Percentiles rank a stretch among this genome's conserved stretches.
Evolutionary conservation across 208 protist genomes (phyloP).

Genomic region (Leishmania arabica): DNA sequence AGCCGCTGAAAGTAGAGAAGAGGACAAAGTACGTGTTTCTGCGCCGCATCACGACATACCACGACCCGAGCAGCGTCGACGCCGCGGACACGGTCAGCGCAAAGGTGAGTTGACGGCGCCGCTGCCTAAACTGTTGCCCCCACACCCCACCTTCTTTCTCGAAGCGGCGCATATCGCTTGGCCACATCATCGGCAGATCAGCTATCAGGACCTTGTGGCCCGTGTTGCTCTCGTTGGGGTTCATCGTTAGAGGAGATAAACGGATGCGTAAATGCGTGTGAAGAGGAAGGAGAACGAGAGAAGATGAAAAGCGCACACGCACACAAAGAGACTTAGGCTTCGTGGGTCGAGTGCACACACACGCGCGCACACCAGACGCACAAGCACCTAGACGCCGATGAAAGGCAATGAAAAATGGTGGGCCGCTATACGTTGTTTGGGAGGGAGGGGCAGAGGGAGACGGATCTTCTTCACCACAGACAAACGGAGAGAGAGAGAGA

Average conservation of each 20-base stretch:
- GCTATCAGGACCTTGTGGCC: conserved; percentile 70
- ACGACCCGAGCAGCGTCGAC: conserved; percentile 56
- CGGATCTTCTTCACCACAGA: background rate
- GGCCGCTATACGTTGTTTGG: background rate
- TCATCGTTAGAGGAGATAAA: conserved; percentile 13
- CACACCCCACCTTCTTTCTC: conserved; percentile 86
- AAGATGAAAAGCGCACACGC: background rate
- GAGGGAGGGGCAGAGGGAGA: too few relatives aligned
- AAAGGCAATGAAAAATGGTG: background rate
- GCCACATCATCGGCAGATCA: conserved; percentile 90
- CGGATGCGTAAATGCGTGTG: background rate
- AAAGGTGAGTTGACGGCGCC: conserved; percentile 81
- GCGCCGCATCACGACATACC: conserved; percentile 62
- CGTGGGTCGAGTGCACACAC: background rate
- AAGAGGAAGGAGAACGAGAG: background rate
- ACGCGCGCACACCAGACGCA: background rate
- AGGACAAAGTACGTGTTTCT: conserved; percentile 83
- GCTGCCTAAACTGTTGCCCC: conserved; percentile 78
- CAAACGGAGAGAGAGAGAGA: background rate
- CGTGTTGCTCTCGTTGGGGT: conserved; percentile 35
- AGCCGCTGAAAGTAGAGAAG: conserved; percentile 82
- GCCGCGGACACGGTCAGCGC: conserved; percentile 37
- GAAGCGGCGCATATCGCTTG: conserved; percentile 78
- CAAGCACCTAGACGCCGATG: background rate
- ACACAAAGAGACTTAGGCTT: background rate